These are phyloP conservation scores for Phycomyces nitens DNA, from an alignment of 192 early-diverging fungal species.

Conservation along the genomic window DNA sequence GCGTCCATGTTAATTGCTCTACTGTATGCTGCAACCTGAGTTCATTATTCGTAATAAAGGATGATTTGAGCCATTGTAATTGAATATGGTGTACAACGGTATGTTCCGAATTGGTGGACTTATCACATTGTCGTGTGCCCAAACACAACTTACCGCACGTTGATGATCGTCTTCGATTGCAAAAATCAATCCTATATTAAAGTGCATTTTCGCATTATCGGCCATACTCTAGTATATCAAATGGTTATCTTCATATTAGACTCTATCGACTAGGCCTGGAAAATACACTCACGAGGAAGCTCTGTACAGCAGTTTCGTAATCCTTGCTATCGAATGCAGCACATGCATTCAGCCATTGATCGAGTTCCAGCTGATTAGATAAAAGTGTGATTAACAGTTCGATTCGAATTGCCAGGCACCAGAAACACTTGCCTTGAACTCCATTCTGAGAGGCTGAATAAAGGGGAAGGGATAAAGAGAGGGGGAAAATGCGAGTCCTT, in stretches of 20 bases:
- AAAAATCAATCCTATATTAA: conserved; percentile 88
- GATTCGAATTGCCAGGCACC: background rate
- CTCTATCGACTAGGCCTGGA: background rate
- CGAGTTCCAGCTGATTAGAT: conserved; percentile 58
- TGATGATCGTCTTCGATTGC: conserved; percentile 70
- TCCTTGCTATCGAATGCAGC: conserved; percentile 72
- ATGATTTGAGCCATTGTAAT: background rate
- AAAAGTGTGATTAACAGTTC: background rate
- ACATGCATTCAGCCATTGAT: conserved; percentile 79
- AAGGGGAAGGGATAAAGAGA: conserved; percentile 16
- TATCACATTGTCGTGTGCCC: background rate
- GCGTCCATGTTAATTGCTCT: conserved; percentile 75
- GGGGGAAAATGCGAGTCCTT: conserved; percentile 8
- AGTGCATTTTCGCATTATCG: conserved; percentile 91
- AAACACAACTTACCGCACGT: conserved; percentile 69
- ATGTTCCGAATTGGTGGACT: background rate
- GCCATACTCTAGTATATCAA: conserved; percentile 64
- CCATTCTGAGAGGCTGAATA: conserved; percentile 9
- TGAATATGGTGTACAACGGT: conserved; percentile 5
- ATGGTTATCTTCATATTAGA: conserved; percentile 1
- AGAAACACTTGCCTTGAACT: conserved; percentile 25
- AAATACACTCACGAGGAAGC: conserved; percentile 60
- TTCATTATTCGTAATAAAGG: background rate
- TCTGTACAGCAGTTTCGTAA: conserved; percentile 60
- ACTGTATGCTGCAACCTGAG: conserved; percentile 71